These are phyloP conservation scores for Ceratorhiza oryzae-sativae DNA, from an alignment of 1,284 basidiomycete species.

Conservation along the genomic window DNA sequence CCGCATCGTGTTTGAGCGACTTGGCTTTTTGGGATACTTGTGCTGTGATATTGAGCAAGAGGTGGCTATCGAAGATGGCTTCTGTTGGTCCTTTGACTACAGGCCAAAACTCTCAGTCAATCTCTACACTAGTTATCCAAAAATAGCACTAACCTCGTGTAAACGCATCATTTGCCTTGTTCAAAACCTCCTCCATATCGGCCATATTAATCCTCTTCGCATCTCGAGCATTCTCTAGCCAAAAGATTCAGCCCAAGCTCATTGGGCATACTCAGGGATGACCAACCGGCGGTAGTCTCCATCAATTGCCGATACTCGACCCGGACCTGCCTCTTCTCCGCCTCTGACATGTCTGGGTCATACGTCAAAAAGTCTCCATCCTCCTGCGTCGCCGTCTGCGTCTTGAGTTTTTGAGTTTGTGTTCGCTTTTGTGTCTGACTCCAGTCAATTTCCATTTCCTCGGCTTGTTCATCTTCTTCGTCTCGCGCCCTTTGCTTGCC, in stretches of 20 bases:
- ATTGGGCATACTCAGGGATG: conserved; percentile 10
- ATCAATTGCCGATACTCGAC: conserved; percentile 72
- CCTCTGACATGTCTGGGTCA: conserved; percentile 80
- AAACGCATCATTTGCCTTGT: conserved; percentile 40
- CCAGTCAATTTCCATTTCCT: conserved; percentile 32
- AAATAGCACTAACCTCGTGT: conserved; percentile 30
- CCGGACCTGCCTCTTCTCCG: conserved; percentile 73
- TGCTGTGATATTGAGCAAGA: conserved; percentile 43
- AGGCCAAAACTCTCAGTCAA: neutral
- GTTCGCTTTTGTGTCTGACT: conserved; percentile 29
- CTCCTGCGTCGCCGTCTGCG: conserved; percentile 7
- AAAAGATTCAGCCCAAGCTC: neutral
- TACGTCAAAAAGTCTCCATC: conserved; percentile 57
- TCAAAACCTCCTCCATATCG: conserved; percentile 36
- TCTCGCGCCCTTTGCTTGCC: conserved; percentile 2
- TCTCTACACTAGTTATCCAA: neutral
- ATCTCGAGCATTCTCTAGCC: conserved; percentile 33
- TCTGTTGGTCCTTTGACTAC: conserved; percentile 39
- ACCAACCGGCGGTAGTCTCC: conserved; percentile 66
- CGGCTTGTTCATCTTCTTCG: conserved; percentile 20
- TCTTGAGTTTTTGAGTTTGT: conserved; percentile 21
- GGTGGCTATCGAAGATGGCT: conserved; percentile 61
- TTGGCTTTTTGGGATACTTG: conserved; percentile 70
- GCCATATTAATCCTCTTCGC: conserved; percentile 42
- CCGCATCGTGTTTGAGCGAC: conserved; percentile 81